Base-by-base conservation (phyloP, 1,284 basidiomycete species). In the Ceratobasidium sp. region DNA sequence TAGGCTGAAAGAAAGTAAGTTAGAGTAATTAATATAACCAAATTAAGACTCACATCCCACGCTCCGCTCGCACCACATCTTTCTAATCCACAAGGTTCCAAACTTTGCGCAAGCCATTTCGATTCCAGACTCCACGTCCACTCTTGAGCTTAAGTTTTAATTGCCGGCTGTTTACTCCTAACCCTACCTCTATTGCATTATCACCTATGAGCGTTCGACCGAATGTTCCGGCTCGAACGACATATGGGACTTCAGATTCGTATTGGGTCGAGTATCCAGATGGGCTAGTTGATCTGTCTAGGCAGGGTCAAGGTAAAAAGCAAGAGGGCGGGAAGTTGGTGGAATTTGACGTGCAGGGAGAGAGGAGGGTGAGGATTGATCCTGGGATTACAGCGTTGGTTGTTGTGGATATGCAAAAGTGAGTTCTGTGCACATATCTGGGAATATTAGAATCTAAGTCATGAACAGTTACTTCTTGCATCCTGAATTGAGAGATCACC, bases 381-480 rank as follows among this genome's bases (percentile, higher is more conserved):
- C 83, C 82, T 44, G 80, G 82, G 47, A 81, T 82, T 55, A 86
- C 84, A 35, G 89, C 89, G 14, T 80, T 88, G 73, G 85, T 90
- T 28, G 83, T 91, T 41, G 84, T 91, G 73, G 90, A 91, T 78
- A 91, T 91, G 90, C 89, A 91, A 79, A 91, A 91, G 89, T 90
- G 76, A 75, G 84, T 76, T 30, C 13, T 47, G 18, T 28, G 32
- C 18, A 1, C 9, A 21, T 46, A 21, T 38, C 8, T 11, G 4
- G 54, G 9, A 9, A 9, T 8, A 47, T 23, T 43, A 23, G 49
- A 38, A 67, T 1, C 32, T 26, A 7, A 26, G 49, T 21, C 35
- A 70, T 54, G 57, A 55, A 72, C 72, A 89, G 88, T 81, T 90
- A 85, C 80, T 90, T 91, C 80, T 81, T 91, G 49, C 88, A 91